Evolutionary conservation across 2,329 filamentous ascomycete species (phyloP).

Genomic region (Monosporascus sp.): DNA sequence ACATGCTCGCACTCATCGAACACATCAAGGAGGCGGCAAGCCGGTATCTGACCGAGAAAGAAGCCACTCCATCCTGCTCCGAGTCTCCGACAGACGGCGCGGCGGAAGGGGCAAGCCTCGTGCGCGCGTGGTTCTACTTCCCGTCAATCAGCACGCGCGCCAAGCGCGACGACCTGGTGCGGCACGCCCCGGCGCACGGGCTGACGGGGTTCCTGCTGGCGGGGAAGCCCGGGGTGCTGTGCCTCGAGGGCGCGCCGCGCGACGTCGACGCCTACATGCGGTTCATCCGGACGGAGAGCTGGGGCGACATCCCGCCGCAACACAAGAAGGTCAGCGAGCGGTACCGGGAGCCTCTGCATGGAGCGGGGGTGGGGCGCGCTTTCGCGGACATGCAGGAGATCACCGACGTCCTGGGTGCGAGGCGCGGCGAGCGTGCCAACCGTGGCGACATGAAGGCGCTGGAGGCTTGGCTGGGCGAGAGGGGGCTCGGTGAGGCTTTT

Average conservation of each 20-base stretch:
- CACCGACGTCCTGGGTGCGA: conserved; percentile 43
- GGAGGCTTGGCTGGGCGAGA: conserved; percentile 43
- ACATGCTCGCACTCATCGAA: conserved; percentile 42
- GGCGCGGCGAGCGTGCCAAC: conserved; percentile 44
- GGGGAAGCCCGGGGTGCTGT: conserved; percentile 53
- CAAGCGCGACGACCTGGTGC: conserved; percentile 54
- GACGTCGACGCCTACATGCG: conserved; percentile 56
- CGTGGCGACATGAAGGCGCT: conserved; percentile 49
- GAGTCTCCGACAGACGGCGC: neutral
- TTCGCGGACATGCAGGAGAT: conserved; percentile 55
- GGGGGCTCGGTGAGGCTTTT: conserved; percentile 40
- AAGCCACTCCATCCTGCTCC: neutral
- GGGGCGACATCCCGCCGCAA: conserved; percentile 57
- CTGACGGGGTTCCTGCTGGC: conserved; percentile 57
- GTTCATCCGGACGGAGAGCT: conserved; percentile 59
- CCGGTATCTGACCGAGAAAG: neutral
- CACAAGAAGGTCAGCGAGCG: conserved; percentile 60
- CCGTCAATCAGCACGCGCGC: conserved; percentile 55
- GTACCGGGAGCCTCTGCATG: conserved; percentile 34
- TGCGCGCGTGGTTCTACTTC: conserved; percentile 60
- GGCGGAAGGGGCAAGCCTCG: conserved; percentile 23
- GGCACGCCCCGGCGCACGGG: conserved; percentile 44
- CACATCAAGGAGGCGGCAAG: conserved; percentile 24
- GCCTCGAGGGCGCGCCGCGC: conserved; percentile 42
- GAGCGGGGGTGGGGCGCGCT: conserved; percentile 26